These are phyloP conservation scores for Aspergillus proliferans DNA, from an alignment of 2,329 filamentous ascomycete genomes.

Conservation along the genomic window DNA sequence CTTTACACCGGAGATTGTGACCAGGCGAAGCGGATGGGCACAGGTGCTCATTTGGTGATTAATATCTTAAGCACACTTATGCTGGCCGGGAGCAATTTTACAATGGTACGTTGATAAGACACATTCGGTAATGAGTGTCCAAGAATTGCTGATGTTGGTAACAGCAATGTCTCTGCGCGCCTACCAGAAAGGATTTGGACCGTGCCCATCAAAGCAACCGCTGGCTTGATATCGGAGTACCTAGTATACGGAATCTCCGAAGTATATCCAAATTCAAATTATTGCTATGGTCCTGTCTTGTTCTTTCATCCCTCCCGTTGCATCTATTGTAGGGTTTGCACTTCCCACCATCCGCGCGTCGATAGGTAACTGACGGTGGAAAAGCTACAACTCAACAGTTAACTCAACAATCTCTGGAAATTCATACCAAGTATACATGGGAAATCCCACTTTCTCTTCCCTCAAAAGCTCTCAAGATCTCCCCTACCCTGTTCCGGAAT, in stretches of 20 bases:
- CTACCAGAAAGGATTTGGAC: no score
- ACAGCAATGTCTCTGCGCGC: no score
- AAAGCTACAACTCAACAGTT: conserved; percentile 14
- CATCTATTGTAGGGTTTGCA: conserved; percentile 9
- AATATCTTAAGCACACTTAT: no score
- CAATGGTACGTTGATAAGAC: no score
- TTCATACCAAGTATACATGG: conserved; percentile 13
- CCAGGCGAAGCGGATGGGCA: no score
- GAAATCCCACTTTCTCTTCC: neutral
- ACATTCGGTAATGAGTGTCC: no score
- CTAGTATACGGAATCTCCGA: conserved; percentile 23
- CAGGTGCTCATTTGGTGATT: no score
- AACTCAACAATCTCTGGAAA: conserved; percentile 13
- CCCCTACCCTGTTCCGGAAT: no score
- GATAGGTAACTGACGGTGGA: neutral
- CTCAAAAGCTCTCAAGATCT: neutral
- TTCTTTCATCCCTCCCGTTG: conserved; percentile 8
- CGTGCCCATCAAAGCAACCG: no score
- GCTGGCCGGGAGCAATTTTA: no score
- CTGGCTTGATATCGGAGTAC: conserved; percentile 24
- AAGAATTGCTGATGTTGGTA: no score
- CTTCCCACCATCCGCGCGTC: neutral
- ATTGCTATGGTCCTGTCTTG: conserved; percentile 5
- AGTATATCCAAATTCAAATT: conserved; percentile 2
- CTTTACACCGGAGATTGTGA: no score